Evolutionary conservation across 805 yeast genomes (phyloP), one percentile per base, ranked within the genome.

Genomic region (Lipomyces orientalis): DNA sequence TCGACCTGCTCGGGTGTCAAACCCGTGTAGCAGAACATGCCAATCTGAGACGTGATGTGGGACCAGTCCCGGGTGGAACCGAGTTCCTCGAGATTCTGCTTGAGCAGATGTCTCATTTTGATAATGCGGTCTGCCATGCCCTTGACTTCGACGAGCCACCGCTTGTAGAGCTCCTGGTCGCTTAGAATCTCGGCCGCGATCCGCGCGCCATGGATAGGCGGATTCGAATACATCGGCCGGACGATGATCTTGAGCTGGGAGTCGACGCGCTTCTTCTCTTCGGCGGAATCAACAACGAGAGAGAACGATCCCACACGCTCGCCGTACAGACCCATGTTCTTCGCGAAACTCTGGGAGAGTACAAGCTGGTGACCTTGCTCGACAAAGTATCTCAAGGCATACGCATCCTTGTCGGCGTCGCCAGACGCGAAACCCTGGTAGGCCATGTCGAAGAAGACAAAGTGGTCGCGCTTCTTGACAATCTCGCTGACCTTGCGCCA

Each of bases 341-440:
- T 93, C 66, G 97, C 97, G 81, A 93, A 93, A 5, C 97, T 91
- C 80, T 93, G 98, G 77, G 97, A 90, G 65, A 93, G 85, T 6
- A 78, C 78, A 54, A 83, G 71, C 59, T 80, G 80, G 61, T 75
- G 76, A 57, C 80, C 80, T 70, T 80, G 79, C 61, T 79, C 77
- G 25, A 81, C 78, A 68, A 84, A 81, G 76, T 82, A 76, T 61
- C 86, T 80, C 51, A 86, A 76, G 4, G 87, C 79, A 75, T 81
- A 85, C 34, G 88, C 88, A 78, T 93, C 98, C 75, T 87, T 82
- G 77, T 85, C 87, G 71, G 92, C 85, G 74, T 88, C 85, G 65
- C 98, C 98, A 2, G 96, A 87, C 59, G 96, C 92, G 75, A 94
- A 91, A 31, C 98, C 98, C 81, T 93, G 98, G 82, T 93, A 93